These are phyloP conservation scores for Penicillium waksmanii DNA, from an alignment of 495 filamentous ascomycete genomes.

Conservation along the genomic window DNA sequence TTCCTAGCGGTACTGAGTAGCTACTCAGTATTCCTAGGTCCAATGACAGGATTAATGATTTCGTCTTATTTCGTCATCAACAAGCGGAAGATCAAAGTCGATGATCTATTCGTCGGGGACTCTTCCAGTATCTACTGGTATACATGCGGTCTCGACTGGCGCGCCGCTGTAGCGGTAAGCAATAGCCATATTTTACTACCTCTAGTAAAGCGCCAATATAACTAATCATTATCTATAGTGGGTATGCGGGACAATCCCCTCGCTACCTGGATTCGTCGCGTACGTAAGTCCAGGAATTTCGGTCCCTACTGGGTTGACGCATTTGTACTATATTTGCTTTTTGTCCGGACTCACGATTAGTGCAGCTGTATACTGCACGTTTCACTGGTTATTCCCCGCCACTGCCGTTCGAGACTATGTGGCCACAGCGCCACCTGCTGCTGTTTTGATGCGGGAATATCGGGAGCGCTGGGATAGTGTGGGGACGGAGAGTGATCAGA, in stretches of 20 bases:
- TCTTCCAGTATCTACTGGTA: constrained; percentile 45
- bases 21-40: constrained; percentile 54
- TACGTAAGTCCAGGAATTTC: constrained; percentile 23
- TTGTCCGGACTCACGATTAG: constrained; percentile 26
- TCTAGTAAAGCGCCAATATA: no score
- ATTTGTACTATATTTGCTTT: constrained; percentile 34
- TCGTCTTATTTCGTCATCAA: constrained; percentile 45
- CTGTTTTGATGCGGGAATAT: constrained; percentile 24
- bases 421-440: constrained; percentile 19
- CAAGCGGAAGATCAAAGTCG: constrained; percentile 39
- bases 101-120: constrained; percentile 40
- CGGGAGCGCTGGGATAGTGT: constrained; percentile 21
- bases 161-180: constrained; percentile 40
- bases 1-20: constrained; percentile 53
- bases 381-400: constrained; percentile 26
- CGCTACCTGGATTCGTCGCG: constrained; percentile 31
- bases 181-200: not conserved
- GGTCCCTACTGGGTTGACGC: constrained; percentile 27
- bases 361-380: constrained; percentile 21
- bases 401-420: constrained; percentile 21
- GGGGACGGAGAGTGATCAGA: constrained; percentile 3
- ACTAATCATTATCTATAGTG: constrained; percentile 15
- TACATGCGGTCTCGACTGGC: constrained; percentile 45
- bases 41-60: constrained; percentile 47
- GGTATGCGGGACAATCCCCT: constrained; percentile 29